A percentile compares a stretch with the other conserved stretches of the same genome.
These are phyloP conservation scores for Nemania abortiva DNA, from an alignment of 2,329 filamentous ascomycete species.

Conservation along the genomic window DNA sequence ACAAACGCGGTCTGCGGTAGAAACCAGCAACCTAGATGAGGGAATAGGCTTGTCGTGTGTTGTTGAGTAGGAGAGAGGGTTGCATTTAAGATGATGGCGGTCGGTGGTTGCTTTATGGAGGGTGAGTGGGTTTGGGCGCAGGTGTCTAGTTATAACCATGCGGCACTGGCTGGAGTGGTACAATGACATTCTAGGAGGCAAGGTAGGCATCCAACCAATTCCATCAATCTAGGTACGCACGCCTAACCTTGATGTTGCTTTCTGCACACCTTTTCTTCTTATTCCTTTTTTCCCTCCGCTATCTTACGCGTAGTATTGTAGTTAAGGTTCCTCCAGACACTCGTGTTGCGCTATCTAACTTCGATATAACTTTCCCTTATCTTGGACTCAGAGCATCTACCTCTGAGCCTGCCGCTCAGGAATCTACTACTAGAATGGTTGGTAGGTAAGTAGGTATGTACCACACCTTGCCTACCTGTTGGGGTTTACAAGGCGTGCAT, in stretches of 20 bases:
- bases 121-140: constrained; percentile 13
- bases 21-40: background rate
- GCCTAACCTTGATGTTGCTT: constrained; percentile 5
- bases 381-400: too few species aligned
- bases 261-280: too few species aligned
- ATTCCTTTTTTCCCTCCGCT: background rate
- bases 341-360: background rate
- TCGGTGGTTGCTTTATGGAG: constrained; percentile 23
- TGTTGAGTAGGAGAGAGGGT: constrained; percentile 4
- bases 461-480: too few species aligned
- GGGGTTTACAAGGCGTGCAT: too few species aligned
- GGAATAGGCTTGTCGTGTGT: background rate
- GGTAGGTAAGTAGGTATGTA: too few species aligned
- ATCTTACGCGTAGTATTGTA: background rate
- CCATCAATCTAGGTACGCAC: background rate
- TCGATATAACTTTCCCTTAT: background rate
- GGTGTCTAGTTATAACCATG: constrained; percentile 9
- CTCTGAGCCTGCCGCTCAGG: background rate
- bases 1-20: background rate
- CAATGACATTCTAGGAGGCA: background rate
- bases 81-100: constrained; percentile 27
- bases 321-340: background rate
- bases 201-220: background rate
- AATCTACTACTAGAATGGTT: background rate
- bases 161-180: background rate